phyloP scores from a whole-genome alignment of 1,139 yeast species.

The Yamadazyma diospyri region DNA sequence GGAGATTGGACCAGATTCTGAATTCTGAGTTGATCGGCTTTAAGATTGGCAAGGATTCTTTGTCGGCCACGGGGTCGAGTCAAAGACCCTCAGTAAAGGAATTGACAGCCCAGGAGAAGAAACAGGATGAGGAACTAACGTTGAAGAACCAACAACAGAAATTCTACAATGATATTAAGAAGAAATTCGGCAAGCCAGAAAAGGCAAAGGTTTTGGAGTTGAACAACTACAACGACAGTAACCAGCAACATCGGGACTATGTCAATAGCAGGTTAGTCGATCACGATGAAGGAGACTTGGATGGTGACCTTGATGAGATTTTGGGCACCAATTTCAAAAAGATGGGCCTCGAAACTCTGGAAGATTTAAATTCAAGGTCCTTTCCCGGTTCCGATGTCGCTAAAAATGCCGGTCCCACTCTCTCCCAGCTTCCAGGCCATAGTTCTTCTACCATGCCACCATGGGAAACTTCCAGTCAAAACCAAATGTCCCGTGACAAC shows the following conservation, averaged over 20 bases:
- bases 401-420: too few relatives aligned
- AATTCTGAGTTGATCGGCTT: conserved; percentile 34
- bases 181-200: conserved; percentile 21
- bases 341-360: neutral
- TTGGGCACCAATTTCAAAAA: conserved; percentile 7
- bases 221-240: conserved; percentile 28
- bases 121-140: conserved; percentile 23
- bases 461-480: neutral
- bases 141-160: conserved; percentile 24
- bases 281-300: conserved; percentile 4
- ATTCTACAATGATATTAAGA: conserved; percentile 28
- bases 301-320: conserved; percentile 8
- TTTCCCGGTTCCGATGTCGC: too few relatives aligned
- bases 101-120: conserved; percentile 27
- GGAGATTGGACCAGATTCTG: conserved; percentile 23
- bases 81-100: conserved; percentile 12
- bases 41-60: conserved; percentile 28
- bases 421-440: too few relatives aligned
- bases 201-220: conserved; percentile 29
- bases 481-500: conserved; percentile 2
- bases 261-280: conserved; percentile 24
- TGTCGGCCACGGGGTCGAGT: conserved; percentile 8
- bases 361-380: too few relatives aligned
- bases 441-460: too few relatives aligned
- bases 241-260: conserved; percentile 21